Evolutionary conservation across 208 protist species (phyloP).

Genomic region (Phytomonas sp.): DNA sequence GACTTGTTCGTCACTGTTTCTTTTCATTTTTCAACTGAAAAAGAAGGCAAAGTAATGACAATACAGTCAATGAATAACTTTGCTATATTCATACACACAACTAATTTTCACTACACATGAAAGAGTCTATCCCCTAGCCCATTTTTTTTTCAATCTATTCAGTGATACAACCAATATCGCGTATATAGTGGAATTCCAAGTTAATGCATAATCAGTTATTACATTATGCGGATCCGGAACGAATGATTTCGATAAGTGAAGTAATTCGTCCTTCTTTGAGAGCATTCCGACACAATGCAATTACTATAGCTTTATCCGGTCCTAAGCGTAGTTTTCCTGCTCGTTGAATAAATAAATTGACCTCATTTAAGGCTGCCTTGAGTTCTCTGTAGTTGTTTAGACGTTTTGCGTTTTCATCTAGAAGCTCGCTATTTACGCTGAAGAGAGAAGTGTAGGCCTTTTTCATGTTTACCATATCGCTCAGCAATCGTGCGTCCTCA

Average conservation of each 20-base stretch:
- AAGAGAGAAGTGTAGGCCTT: constrained; percentile 73
- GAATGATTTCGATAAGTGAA: constrained; percentile 79
- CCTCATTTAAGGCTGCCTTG: constrained; percentile 72
- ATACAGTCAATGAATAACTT: constrained; percentile 1
- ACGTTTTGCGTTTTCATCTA: constrained; percentile 90
- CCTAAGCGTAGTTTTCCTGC: constrained; percentile 83
- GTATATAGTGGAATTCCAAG: not conserved
- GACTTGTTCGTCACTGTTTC: not conserved
- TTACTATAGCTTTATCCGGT: constrained; percentile 31
- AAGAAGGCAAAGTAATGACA: constrained; percentile 10
- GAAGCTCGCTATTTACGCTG: constrained; percentile 83
- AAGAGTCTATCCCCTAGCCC: not conserved
- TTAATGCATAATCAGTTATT: not conserved
- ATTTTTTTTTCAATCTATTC: constrained; percentile 12
- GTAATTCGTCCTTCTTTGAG: constrained; percentile 77
- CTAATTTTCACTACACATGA: not conserved
- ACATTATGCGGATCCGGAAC: constrained; percentile 32
- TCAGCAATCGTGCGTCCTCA: constrained; percentile 89
- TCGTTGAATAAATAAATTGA: constrained; percentile 91
- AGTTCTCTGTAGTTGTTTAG: constrained; percentile 89
- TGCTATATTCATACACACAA: not conserved
- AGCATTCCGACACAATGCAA: constrained; percentile 73
- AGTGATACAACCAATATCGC: not conserved
- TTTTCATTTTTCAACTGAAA: not conserved
- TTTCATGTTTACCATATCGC: constrained; percentile 75